Percentiles rank a stretch among this genome's conserved stretches.
These are phyloP conservation scores for Lactifluus volemus DNA, from an alignment of 768 basidiomycete genomes.

Conservation along the genomic window DNA sequence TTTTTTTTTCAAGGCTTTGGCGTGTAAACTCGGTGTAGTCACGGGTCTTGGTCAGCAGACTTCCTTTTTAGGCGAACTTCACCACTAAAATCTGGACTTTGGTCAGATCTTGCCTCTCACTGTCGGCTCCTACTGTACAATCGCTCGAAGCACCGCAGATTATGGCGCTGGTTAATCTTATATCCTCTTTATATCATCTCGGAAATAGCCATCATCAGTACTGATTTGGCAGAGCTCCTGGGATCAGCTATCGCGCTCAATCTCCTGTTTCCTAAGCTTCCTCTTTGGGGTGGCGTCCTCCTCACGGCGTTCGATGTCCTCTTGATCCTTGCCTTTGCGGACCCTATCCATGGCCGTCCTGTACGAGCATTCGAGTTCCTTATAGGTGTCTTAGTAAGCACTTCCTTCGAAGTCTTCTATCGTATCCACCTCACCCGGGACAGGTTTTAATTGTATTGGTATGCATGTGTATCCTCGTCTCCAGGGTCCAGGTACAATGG, in stretches of 20 bases:
- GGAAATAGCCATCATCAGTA: conserved; percentile 47
- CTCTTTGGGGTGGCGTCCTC: conserved; percentile 38
- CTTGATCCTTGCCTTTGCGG: conserved; percentile 56
- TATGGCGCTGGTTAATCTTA: conserved; percentile 33
- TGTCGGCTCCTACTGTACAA: conserved; percentile 41
- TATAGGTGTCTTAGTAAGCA: conserved; percentile 29
- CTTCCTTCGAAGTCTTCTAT: not conserved
- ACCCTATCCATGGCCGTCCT: conserved; percentile 49
- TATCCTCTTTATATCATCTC: conserved; percentile 42
- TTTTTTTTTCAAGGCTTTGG: conserved; percentile 45
- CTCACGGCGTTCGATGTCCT: conserved; percentile 43
- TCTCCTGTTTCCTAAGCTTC: conserved; percentile 41
- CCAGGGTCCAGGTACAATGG: conserved; percentile 15
- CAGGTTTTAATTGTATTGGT: conserved; percentile 19
- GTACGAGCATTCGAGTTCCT: conserved; percentile 60
- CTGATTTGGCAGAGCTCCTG: conserved; percentile 52
- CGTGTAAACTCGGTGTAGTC: conserved; percentile 64
- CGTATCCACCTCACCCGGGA: not conserved
- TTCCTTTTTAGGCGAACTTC: not conserved
- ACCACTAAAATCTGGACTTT: not conserved
- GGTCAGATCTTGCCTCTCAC: conserved; percentile 36
- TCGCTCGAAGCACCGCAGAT: conserved; percentile 31
- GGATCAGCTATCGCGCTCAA: conserved; percentile 52
- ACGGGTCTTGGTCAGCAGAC: not conserved
- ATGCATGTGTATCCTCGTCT: conserved; percentile 21